phyloP scores from a whole-genome alignment of 352 stramenopile genomes.

The Bremia lactucae region DNA sequence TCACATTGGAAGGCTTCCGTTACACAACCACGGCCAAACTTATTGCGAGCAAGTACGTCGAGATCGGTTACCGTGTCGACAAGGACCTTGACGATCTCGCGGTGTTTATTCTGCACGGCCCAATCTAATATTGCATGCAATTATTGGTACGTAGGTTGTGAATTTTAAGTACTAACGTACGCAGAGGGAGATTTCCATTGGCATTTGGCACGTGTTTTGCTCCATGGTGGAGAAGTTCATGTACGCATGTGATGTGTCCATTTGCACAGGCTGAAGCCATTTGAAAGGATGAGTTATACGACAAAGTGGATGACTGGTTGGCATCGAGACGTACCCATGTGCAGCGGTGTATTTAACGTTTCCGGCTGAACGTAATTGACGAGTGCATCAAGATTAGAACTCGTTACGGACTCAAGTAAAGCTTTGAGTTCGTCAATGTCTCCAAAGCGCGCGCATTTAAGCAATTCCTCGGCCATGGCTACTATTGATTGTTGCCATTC shows the following conservation, averaged over 20 bases:
- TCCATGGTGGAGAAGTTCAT: constrained; percentile 42
- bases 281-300: neutral
- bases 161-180: constrained; percentile 30
- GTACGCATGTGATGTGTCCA: constrained; percentile 51
- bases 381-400: constrained; percentile 16
- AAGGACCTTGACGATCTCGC: constrained; percentile 67
- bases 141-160: neutral
- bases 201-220: constrained; percentile 55
- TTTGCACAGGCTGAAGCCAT: constrained; percentile 56
- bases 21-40: constrained; percentile 67
- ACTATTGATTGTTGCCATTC: no score
- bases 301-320: neutral
- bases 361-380: constrained; percentile 71
- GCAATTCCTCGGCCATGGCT: no score
- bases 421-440: constrained; percentile 49
- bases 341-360: constrained; percentile 69
- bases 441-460: constrained; percentile 63
- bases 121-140: constrained; percentile 37
- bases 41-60: constrained; percentile 75
- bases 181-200: constrained; percentile 66
- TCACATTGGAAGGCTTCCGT: constrained; percentile 80
- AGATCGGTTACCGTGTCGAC: constrained; percentile 55
- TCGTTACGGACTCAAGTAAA: constrained; percentile 22
- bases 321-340: constrained; percentile 50
- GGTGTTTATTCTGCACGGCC: constrained; percentile 81